These are phyloP conservation scores for Arbutus unedo DNA, from an alignment of 148 eudicot genomes.

Conservation along the genomic window DNA sequence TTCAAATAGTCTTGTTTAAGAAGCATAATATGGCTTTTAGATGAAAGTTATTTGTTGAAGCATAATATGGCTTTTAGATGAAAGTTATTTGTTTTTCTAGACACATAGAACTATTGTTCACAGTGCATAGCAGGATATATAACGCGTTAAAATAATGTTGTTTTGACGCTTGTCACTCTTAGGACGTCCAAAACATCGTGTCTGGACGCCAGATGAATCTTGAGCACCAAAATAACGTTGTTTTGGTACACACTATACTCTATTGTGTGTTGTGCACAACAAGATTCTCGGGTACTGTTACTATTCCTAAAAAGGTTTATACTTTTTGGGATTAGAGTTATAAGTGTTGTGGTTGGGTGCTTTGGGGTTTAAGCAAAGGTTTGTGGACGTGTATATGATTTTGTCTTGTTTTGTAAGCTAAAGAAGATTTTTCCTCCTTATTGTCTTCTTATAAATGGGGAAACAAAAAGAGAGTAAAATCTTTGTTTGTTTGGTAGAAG, in stretches of 20 bases:
- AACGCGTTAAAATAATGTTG: too few species aligned
- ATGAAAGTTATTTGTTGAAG: conserved; percentile 31
- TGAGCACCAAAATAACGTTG: too few species aligned
- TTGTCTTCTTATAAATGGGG: conserved; percentile 4
- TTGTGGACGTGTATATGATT: conserved; percentile 34
- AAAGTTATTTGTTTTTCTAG: not conserved
- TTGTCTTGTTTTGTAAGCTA: conserved; percentile 62
- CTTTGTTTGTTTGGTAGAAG: not conserved
- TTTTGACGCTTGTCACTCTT: too few species aligned
- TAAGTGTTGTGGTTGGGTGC: conserved; percentile 49
- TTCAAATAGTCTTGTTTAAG: conserved; percentile 24
- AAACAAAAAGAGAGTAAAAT: not conserved
- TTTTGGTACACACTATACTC: too few species aligned
- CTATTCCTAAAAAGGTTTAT: too few species aligned
- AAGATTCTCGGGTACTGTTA: too few species aligned
- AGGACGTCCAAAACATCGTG: too few species aligned
- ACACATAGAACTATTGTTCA: too few species aligned
- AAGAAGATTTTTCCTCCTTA: conserved; percentile 6
- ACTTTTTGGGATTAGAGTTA: not conserved
- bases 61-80: conserved; percentile 32
- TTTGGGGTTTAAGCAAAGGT: conserved; percentile 89
- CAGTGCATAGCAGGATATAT: too few species aligned
- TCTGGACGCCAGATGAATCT: too few species aligned
- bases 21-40: conserved; percentile 49
- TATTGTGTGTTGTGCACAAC: too few species aligned